A percentile compares a stretch with the other conserved stretches of the same genome.
These are phyloP conservation scores for Leccinellum luteum DNA, from an alignment of 768 basidiomycete species.

Conservation along the genomic window DNA sequence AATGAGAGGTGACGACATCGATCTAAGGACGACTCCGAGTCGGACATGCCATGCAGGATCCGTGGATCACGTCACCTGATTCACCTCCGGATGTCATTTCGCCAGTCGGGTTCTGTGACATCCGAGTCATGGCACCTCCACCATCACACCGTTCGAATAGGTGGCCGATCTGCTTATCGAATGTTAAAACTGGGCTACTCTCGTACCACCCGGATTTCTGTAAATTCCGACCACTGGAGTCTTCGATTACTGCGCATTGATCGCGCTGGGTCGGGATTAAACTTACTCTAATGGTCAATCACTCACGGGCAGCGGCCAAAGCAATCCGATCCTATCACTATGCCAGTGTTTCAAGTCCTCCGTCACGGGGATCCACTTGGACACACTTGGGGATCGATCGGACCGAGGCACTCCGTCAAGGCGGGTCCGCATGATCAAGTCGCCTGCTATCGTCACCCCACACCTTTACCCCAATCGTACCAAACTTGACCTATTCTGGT, in stretches of 20 bases:
- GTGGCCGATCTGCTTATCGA: not conserved
- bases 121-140: too few relatives aligned
- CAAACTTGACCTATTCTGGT: constrained; percentile 4
- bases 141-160: too few relatives aligned
- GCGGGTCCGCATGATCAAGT: constrained; percentile 11
- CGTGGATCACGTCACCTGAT: not conserved
- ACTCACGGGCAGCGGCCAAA: not conserved
- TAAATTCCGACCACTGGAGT: too few relatives aligned
- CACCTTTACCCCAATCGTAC: not conserved
- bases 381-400: not conserved
- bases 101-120: too few relatives aligned
- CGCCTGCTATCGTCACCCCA: not conserved
- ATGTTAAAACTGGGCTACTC: not conserved
- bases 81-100: too few relatives aligned
- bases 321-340: not conserved
- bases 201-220: not conserved
- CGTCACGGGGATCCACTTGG: not conserved
- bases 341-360: not conserved
- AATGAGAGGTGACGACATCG: constrained; percentile 22
- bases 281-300: not conserved
- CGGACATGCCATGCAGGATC: too few relatives aligned
- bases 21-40: not conserved
- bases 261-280: not conserved
- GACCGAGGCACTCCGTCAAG: not conserved
- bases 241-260: not conserved